Conservation (phyloP, 495 filamentous ascomycete genomes). For the Cladorrhinum samala region DNA sequence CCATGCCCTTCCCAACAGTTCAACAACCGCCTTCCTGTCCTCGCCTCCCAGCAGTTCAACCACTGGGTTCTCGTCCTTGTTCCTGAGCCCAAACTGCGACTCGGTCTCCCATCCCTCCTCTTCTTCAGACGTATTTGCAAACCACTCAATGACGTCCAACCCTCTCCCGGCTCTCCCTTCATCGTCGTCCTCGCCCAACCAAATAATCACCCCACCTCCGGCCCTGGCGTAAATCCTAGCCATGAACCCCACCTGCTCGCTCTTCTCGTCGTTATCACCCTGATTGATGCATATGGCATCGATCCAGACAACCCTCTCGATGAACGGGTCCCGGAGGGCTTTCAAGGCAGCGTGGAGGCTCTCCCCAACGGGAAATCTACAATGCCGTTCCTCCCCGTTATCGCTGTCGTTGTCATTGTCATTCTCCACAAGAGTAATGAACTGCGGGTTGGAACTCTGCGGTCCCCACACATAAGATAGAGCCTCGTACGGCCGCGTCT, state of each 20-base stretch:
- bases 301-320: background rate
- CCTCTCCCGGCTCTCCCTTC: no score
- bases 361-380: background rate
- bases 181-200: no score
- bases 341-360: background rate
- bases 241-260: background rate
- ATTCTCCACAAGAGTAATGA: no score
- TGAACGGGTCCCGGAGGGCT: background rate
- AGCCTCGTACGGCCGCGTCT: slow-evolving; percentile 1
- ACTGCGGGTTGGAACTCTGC: background rate
- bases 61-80: no score
- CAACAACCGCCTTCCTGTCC: background rate
- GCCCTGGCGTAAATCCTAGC: background rate
- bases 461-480: slow-evolving; percentile 9
- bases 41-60: background rate
- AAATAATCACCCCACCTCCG: background rate
- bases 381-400: background rate
- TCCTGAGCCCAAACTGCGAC: no score
- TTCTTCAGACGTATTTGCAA: no score
- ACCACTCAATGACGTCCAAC: no score
- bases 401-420: no score
- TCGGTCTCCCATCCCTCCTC: no score
- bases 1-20: background rate
- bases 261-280: background rate
- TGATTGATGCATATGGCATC: background rate